Evolutionary conservation across 1,284 basidiomycete species (phyloP), one percentile per base, ranked within the genome.

Genomic region (Rhodotorula sp.): DNA sequence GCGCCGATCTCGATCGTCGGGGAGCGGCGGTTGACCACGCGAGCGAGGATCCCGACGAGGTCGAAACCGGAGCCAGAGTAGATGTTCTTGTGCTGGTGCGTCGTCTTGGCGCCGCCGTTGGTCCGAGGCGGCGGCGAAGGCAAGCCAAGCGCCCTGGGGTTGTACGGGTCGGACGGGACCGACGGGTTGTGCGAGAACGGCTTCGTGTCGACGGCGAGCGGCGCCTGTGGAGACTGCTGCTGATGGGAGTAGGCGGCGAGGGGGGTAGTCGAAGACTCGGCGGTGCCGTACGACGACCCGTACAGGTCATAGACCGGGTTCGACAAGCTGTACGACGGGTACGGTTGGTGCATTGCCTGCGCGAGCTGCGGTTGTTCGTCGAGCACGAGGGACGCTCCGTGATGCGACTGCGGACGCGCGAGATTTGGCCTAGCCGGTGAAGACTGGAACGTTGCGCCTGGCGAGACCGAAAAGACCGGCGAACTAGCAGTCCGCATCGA

Each of bases 11-110:
- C 81, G 64, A 96, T 86, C 69, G 85, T 87, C 1, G 91, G 91
- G 75, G 90, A 85, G 0, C 87, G 87, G 4, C 94, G 86, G 26
- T 84, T 85, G 8, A 86, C 88, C 22, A 97, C 89, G 18, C 91
- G 85, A 14, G 88, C 85, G 42, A 98, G 84, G 54, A 96, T 86
- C 54, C 88, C 87, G 62, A 97, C 83, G 66, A 95, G 85, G 79
- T 98, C 94, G 75, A 96, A 95, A 10, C 95, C 95, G 0, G 91
- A 89, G 0, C 88, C 83, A 2, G 92, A 93, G 82, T 97, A 97
- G 18, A 88, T 74, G 5, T 83, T 82, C 57, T 69, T 57, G 53
- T 67, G 66, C 54, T 60, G 62, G 55, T 64, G 64, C n/a, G 26
- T 33, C 17, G 64, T 59, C 45, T 37, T 24, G 37, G 54, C 22